Evolutionary conservation across 1,139 yeast species (phyloP).

Genomic region (Meyerozyma elateridarum): DNA sequence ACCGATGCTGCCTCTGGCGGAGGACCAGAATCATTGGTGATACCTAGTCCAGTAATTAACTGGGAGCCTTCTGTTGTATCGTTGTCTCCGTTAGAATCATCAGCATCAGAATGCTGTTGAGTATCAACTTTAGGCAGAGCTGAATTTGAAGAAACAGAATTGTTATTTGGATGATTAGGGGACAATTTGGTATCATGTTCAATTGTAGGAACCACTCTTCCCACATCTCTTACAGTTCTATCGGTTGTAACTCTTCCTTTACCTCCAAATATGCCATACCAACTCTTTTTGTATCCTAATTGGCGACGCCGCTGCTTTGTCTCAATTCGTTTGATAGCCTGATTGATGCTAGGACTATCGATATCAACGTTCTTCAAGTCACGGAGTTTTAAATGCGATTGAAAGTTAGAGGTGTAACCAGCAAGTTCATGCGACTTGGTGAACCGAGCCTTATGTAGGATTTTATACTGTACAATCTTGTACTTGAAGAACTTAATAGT

Average conservation of each 20-base stretch:
- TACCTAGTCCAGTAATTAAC: constrained; percentile 11
- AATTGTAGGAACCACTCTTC: no score
- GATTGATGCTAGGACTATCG: constrained; percentile 39
- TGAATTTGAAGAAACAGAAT: constrained; percentile 7
- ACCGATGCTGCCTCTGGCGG: constrained; percentile 4
- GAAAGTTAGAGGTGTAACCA: constrained; percentile 19
- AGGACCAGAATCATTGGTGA: not conserved
- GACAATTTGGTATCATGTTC: no score
- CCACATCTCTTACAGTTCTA: no score
- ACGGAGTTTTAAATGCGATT: constrained; percentile 16
- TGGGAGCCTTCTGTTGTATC: constrained; percentile 5
- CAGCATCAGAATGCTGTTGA: constrained; percentile 5
- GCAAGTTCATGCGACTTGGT: constrained; percentile 37
- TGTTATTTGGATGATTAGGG: no score
- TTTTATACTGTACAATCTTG: constrained; percentile 40
- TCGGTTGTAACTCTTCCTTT: constrained; percentile 18
- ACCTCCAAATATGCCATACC: constrained; percentile 48
- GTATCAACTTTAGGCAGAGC: constrained; percentile 7
- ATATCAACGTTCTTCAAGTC: constrained; percentile 21
- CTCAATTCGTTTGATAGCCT: constrained; percentile 32
- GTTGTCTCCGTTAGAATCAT: constrained; percentile 7
- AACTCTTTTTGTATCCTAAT: constrained; percentile 27
- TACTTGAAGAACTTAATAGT: constrained; percentile 42
- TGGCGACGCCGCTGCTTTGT: constrained; percentile 19
- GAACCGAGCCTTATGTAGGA: constrained; percentile 38